phyloP scores from a whole-genome alignment of 2,329 filamentous ascomycete genomes.

The Didymellaceae sp. region DNA sequence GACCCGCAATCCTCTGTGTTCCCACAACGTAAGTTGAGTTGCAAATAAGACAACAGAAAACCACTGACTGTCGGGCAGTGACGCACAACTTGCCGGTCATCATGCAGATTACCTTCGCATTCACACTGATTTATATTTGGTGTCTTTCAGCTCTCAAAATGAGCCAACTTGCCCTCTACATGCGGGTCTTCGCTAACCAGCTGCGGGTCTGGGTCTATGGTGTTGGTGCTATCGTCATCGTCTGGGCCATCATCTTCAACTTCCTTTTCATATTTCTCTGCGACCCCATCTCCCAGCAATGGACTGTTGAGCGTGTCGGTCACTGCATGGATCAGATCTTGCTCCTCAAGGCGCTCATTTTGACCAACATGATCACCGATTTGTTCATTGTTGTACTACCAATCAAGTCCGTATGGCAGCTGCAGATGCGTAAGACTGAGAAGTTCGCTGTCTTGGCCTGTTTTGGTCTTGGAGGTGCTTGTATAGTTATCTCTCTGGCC shows the following conservation, averaged over 20 bases:
- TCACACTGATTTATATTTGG: slow-evolving; percentile 33
- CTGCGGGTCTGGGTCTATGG: slow-evolving; percentile 24
- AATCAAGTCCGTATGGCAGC: slow-evolving; percentile 24
- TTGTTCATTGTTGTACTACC: slow-evolving; percentile 26
- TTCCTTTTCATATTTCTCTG: slow-evolving; percentile 33
- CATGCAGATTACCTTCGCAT: slow-evolving; percentile 32
- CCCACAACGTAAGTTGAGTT: slow-evolving; percentile 19
- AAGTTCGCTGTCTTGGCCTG: slow-evolving; percentile 31
- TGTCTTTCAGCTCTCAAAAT: slow-evolving; percentile 28
- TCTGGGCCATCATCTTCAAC: slow-evolving; percentile 32
- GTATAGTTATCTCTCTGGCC: slow-evolving; percentile 27
- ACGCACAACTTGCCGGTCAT: slow-evolving; percentile 26
- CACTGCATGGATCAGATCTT: slow-evolving; percentile 34
- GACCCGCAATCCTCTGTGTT: slow-evolving; percentile 17
- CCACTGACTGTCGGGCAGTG: slow-evolving; percentile 13
- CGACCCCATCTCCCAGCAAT: slow-evolving; percentile 33
- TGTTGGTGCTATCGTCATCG: slow-evolving; percentile 21
- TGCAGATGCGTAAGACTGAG: slow-evolving; percentile 34
- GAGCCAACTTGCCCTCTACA: slow-evolving; percentile 29
- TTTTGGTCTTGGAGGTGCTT: slow-evolving; percentile 29
- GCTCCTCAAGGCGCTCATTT: slow-evolving; percentile 24
- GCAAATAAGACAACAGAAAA: neutral
- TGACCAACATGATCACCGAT: slow-evolving; percentile 27
- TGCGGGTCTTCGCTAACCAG: slow-evolving; percentile 24
- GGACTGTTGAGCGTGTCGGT: slow-evolving; percentile 28